These are phyloP conservation scores for Syncephalastrum racemosum DNA, from an alignment of 371 early-diverging fungal species.

Conservation along the genomic window DNA sequence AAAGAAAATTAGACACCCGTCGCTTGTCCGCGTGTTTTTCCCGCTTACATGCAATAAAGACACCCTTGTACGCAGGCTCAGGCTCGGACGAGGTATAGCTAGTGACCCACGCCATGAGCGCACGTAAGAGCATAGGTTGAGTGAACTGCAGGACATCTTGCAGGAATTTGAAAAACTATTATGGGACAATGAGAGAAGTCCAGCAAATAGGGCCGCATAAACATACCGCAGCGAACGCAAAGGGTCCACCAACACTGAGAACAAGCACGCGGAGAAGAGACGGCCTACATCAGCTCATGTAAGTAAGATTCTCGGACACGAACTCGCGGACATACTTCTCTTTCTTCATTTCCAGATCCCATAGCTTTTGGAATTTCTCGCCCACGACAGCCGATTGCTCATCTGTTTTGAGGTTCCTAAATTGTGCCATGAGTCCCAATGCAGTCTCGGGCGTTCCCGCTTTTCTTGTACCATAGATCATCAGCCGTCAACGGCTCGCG, in stretches of 20 bases:
- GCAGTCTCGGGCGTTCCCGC: neutral
- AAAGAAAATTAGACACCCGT: constrained; percentile 1
- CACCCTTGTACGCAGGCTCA: constrained; percentile 62
- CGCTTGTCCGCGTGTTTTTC: neutral
- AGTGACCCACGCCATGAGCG: constrained; percentile 74
- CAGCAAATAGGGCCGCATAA: neutral
- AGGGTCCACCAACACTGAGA: constrained; percentile 66
- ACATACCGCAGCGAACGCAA: constrained; percentile 63
- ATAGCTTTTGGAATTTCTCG: constrained; percentile 62
- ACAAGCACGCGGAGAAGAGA: constrained; percentile 70
- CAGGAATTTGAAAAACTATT: constrained; percentile 68
- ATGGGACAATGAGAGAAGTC: neutral
- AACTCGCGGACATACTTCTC: constrained; percentile 37
- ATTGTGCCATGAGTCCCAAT: neutral
- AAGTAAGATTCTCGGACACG: neutral
- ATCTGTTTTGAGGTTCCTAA: constrained; percentile 56
- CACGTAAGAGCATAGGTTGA: constrained; percentile 81
- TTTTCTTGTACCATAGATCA: constrained; percentile 69
- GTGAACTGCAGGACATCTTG: constrained; percentile 84
- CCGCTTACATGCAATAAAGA: constrained; percentile 53
- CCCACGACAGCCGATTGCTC: constrained; percentile 71
- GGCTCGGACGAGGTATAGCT: constrained; percentile 52
- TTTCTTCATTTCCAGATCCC: constrained; percentile 68
- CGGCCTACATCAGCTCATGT: constrained; percentile 43
- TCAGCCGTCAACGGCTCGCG: constrained; percentile 71